Conservation (phyloP, 2,329 filamentous ascomycete genomes). For the Diplodia corticola region DNA sequence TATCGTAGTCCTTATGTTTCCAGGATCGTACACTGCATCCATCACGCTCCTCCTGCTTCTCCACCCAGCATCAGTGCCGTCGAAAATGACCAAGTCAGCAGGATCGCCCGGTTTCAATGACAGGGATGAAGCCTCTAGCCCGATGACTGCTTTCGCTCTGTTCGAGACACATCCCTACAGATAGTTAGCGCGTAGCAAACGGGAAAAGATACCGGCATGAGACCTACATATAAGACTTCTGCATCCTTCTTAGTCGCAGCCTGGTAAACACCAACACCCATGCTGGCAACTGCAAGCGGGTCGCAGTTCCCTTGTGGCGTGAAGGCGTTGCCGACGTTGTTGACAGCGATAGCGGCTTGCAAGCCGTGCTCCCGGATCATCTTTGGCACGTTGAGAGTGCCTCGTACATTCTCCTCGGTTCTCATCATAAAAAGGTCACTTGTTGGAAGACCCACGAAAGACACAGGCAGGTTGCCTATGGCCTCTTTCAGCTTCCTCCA, state of each 20-base stretch:
- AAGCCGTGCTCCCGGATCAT: slow-evolving; percentile 61
- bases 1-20: slow-evolving; percentile 24
- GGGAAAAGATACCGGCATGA: too few relatives aligned
- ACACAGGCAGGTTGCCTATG: slow-evolving; percentile 59
- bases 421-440: slow-evolving; percentile 74
- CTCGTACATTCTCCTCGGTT: slow-evolving; percentile 50
- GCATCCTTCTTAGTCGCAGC: slow-evolving; percentile 62
- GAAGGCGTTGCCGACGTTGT: slow-evolving; percentile 75
- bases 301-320: slow-evolving; percentile 69
- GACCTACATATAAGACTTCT: slow-evolving; percentile 57
- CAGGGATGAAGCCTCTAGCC: slow-evolving; percentile 31
- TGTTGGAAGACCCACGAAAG: slow-evolving; percentile 69
- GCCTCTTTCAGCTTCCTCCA: slow-evolving; percentile 52
- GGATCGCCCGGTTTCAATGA: slow-evolving; percentile 38
- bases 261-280: slow-evolving; percentile 68
- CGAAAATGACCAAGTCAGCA: slow-evolving; percentile 48
- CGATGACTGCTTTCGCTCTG: slow-evolving; percentile 47
- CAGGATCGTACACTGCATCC: slow-evolving; percentile 49
- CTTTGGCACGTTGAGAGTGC: slow-evolving; percentile 62
- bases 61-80: slow-evolving; percentile 41
- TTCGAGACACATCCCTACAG: slow-evolving; percentile 52
- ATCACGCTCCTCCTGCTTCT: slow-evolving; percentile 43
- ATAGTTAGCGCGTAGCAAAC: slow-evolving; percentile 25
- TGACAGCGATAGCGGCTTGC: slow-evolving; percentile 63
- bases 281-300: slow-evolving; percentile 62